Percentiles rank a stretch among this genome's conserved stretches.
Evolutionary conservation across 2,329 filamentous ascomycete genomes (phyloP).

Genomic region (Talaromyces albobiverticillius): DNA sequence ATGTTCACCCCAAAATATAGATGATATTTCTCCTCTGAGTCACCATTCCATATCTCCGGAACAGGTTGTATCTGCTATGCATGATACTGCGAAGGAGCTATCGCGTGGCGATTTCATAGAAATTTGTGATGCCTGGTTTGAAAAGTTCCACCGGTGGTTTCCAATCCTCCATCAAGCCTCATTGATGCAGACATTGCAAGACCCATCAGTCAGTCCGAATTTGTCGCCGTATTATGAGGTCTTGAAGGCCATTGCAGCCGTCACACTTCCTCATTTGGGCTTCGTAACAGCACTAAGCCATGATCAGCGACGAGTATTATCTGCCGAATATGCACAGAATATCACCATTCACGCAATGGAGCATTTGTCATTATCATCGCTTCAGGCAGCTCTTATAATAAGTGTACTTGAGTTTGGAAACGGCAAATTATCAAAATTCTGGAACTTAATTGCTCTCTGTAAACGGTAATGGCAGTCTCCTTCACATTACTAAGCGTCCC

Average conservation of each 20-base stretch:
- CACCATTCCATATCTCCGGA: too few species aligned
- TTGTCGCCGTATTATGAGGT: too few species aligned
- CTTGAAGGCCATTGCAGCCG: too few species aligned
- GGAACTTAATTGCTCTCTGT: conserved; percentile 32
- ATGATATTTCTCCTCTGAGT: too few species aligned
- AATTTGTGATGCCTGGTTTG: conserved; percentile 9
- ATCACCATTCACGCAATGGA: conserved; percentile 27
- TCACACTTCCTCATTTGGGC: too few species aligned
- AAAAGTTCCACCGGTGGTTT: conserved; percentile 11
- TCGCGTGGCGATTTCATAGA: background rate
- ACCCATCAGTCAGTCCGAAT: conserved; percentile 10
- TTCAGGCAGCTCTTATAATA: conserved; percentile 32
- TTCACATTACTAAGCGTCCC: too few species aligned
- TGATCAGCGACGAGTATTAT: too few species aligned
- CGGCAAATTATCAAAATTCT: conserved; percentile 29
- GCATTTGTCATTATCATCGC: conserved; percentile 25
- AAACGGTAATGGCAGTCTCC: too few species aligned
- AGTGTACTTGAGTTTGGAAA: conserved; percentile 29
- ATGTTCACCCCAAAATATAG: too few species aligned
- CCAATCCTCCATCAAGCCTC: conserved; percentile 10
- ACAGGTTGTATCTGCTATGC: too few species aligned
- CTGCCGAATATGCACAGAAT: conserved; percentile 24
- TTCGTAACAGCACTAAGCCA: too few species aligned
- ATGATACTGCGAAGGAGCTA: conserved; percentile 8
- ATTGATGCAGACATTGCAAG: conserved; percentile 3